Evolutionary conservation across 2,329 filamentous ascomycete species (phyloP), one percentile per base, ranked within the genome.

Genomic region (Pseudogymnoascus sp.): DNA sequence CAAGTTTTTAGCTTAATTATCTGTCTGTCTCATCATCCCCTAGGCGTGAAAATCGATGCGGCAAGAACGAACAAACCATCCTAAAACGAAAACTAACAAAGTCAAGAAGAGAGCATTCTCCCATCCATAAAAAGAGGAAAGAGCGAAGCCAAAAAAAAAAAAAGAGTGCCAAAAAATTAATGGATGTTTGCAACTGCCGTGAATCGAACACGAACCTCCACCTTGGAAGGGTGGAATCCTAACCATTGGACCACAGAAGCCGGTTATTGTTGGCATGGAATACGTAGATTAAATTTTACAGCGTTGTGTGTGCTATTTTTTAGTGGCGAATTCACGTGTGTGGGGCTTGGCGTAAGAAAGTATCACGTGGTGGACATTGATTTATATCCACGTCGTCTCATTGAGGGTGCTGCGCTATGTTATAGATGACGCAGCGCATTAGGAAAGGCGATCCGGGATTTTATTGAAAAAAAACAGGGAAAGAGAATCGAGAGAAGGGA

Each of bases 181-280:
- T 42, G 39, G 16, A 42, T 42, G 39, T 36, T 36, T 60, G 55
- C 55, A 59, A 59, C 55, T 39, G 55, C 55, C 55, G 66, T 68
- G 66, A 68, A 67, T 68, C 64, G 66, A 68, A 67, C 66, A 68
- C 67, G 66, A 66, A 67, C 67, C 67, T 68, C 66, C 67, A 67
- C 66, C 67, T 68, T 68, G 67, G 67, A 68, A 68, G 67, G 67
- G 66, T 67, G 67, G 63, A 65, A 65, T 66, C 62, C 62, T 65
- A 65, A 64, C 62, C 62, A 65, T 66, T 66, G 63, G 61, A 60
- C 33, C 58, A 60, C 58, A 41, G 33, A 60, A 60, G 33, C 33
- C 8, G 49, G 49, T 55, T 55, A 19, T 55, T 55, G 49, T 55
- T 55, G 49, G 28, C n/a, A 33, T 8, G 16, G 49, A 55, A 19